These are phyloP conservation scores for Trypanosoma congolense DNA, from an alignment of 208 protist species.

Conservation along the genomic window DNA sequence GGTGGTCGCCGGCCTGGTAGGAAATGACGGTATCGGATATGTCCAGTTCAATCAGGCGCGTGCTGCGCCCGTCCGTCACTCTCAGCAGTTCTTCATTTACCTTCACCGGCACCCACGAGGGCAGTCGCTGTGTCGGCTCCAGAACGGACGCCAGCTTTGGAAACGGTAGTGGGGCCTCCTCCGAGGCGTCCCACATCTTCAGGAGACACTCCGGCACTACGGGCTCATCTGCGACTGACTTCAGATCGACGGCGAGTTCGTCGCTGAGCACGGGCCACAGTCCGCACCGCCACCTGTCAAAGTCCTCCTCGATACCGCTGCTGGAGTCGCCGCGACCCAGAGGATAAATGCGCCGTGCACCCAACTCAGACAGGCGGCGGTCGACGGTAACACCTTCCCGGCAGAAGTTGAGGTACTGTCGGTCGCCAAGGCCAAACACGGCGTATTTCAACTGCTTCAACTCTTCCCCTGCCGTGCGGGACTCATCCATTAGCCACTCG, in stretches of 20 bases:
- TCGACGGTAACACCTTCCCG: constrained; percentile 84
- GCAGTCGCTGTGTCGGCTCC: constrained; percentile 80
- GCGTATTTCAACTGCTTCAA: constrained; percentile 75
- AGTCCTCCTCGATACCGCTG: constrained; percentile 80
- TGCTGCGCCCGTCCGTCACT: constrained; percentile 46
- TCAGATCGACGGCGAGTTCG: constrained; percentile 70
- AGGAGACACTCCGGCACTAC: constrained; percentile 79
- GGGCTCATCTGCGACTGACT: constrained; percentile 58
- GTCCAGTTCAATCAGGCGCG: constrained; percentile 84
- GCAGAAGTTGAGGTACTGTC: constrained; percentile 88
- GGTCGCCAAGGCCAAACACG: constrained; percentile 88
- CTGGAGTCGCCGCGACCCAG: constrained; percentile 73
- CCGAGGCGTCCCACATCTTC: constrained; percentile 70
- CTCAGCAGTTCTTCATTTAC: constrained; percentile 75
- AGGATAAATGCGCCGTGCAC: constrained; percentile 77
- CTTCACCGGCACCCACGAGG: constrained; percentile 70
- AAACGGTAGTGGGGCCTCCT: constrained; percentile 68
- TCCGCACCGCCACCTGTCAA: constrained; percentile 79
- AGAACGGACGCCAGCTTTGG: constrained; percentile 86
- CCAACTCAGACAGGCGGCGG: constrained; percentile 81
- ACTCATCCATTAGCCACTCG: constrained; percentile 77
- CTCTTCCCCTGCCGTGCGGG: constrained; percentile 45
- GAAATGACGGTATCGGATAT: constrained; percentile 81
- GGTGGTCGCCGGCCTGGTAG: constrained; percentile 93
- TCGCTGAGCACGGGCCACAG: constrained; percentile 80